These are phyloP conservation scores for Hyaloscypha bicolor DNA, from an alignment of 495 filamentous ascomycete species.

Conservation along the genomic window DNA sequence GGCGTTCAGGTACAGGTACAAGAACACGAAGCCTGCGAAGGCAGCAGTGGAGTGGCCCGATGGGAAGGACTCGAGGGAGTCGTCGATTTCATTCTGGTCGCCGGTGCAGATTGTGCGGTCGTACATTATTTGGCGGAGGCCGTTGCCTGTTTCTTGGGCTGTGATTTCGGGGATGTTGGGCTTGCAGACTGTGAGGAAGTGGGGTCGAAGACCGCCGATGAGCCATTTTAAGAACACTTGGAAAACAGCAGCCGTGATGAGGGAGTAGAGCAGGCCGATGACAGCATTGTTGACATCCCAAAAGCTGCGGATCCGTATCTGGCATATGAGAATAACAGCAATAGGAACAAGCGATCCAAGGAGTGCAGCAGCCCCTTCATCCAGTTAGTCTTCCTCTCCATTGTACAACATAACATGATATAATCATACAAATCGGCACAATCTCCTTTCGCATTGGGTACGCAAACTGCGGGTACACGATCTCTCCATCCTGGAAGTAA, in stretches of 20 bases:
- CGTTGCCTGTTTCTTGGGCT: slow-evolving; percentile 39
- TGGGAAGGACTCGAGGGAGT: slow-evolving; percentile 48
- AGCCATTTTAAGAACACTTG: slow-evolving; percentile 52
- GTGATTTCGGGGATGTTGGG: slow-evolving; percentile 38
- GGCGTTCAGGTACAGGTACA: slow-evolving; percentile 57
- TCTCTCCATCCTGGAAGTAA: slow-evolving; percentile 57
- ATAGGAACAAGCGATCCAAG: slow-evolving; percentile 58
- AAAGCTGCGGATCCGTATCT: slow-evolving; percentile 64
- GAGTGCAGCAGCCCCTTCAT: slow-evolving; percentile 47
- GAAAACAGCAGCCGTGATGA: slow-evolving; percentile 61
- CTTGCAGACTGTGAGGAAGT: slow-evolving; percentile 55
- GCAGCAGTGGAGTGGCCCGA: slow-evolving; percentile 57
- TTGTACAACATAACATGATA: no score
- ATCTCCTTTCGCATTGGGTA: slow-evolving; percentile 64
- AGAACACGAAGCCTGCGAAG: slow-evolving; percentile 51
- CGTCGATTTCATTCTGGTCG: slow-evolving; percentile 47
- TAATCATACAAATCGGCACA: slow-evolving; percentile 53
- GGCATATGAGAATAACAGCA: slow-evolving; percentile 55
- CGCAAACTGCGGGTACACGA: slow-evolving; percentile 63
- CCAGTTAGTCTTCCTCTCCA: no score
- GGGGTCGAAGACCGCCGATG: slow-evolving; percentile 46
- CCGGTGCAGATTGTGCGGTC: slow-evolving; percentile 52
- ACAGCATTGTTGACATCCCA: slow-evolving; percentile 68
- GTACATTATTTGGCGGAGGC: slow-evolving; percentile 51
- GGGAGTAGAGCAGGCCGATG: slow-evolving; percentile 60